Evolutionary conservation across 305 asterid genomes (phyloP).

Genomic region (Lippia alba): DNA sequence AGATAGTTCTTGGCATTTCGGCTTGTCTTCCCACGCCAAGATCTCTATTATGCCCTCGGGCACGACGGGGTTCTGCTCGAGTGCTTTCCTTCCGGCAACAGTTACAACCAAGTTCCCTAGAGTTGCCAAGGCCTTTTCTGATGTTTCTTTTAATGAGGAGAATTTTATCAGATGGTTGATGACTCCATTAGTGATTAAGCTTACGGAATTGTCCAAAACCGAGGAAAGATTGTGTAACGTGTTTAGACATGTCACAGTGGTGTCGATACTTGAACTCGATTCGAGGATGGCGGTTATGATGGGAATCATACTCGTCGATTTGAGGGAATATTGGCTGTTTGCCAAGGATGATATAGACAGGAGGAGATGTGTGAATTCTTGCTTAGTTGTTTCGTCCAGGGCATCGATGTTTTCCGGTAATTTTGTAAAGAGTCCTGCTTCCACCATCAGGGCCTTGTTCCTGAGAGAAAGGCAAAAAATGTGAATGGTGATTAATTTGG

Average conservation of each 20-base stretch:
- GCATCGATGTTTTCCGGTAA: conserved; percentile 47
- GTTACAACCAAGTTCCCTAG: conserved; percentile 76
- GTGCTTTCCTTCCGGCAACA: conserved; percentile 55
- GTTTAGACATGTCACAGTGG: conserved; percentile 51
- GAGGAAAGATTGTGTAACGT: conserved; percentile 70
- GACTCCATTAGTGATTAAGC: conserved; percentile 44
- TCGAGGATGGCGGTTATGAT: conserved; percentile 57
- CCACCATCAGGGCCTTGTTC: conserved; percentile 85
- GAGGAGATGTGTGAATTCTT: conserved; percentile 63
- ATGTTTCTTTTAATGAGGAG: conserved; percentile 46
- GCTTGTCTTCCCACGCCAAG: conserved; percentile 72
- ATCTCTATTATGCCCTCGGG: conserved; percentile 74
- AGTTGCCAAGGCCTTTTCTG: conserved; percentile 75
- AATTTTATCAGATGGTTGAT: conserved; percentile 47
- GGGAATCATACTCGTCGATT: conserved; percentile 55
- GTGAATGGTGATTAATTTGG: neutral
- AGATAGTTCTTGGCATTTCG: conserved; percentile 73
- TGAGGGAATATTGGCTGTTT: conserved; percentile 52
- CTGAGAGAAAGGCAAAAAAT: conserved; percentile 47
- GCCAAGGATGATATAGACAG: conserved; percentile 66
- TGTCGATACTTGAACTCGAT: conserved; percentile 45
- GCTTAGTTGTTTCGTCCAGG: conserved; percentile 51
- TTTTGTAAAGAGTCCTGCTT: conserved; percentile 74
- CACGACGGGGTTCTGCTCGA: conserved; percentile 56
- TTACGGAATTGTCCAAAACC: conserved; percentile 51